Evolutionary conservation across 257 asterid species (phyloP), one percentile per base, ranked within the genome.

Genomic region (Anisodus acutangulus): DNA sequence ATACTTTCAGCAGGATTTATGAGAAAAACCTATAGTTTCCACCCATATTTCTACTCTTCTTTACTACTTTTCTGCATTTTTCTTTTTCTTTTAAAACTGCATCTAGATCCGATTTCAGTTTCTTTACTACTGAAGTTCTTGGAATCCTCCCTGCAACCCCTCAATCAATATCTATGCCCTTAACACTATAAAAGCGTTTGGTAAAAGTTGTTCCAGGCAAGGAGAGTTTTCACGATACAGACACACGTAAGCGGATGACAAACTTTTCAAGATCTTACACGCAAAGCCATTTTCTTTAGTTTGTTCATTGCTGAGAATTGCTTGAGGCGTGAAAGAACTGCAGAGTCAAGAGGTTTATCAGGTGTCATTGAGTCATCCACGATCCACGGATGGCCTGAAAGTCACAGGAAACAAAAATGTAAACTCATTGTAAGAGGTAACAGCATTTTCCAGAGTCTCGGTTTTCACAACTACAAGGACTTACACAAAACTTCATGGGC

Each of bases 241-340:
- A 53, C 64, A 78, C 66, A 31, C 8, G 9, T 78, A 78, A 78
- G 13, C n/a, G 10, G 80, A 54, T 72, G 84, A 85, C 49, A 78
- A 78, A 53, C 66, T 78, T 53, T 78, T 53, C 45, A 78, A 78
- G 86, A 82, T 37, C 97, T 91, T 91, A 95, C 98, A 53, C 98
- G 97, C 86, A 95, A 87, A 87, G 98, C 98, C 98, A 95, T 95
- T 92, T 93, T 95, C 94, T 95, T 95, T 54, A 95, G 97, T 88
- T 95, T 95, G 92, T 95, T 95, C 98, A 95, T 95, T 58, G 97
- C 98, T 85, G 98, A 95, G 88, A 95, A 95, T 89, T 95, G 98
- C 86, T 95, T 95, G 85, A 95, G 93, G 82, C 98, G 98, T 13
- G 98, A 94, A 26, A 95, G 85, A 85, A 95, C 98, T 51, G 98